Evolutionary conservation across 257 asterid species (phyloP).

Genomic region (Coffea canephora): DNA sequence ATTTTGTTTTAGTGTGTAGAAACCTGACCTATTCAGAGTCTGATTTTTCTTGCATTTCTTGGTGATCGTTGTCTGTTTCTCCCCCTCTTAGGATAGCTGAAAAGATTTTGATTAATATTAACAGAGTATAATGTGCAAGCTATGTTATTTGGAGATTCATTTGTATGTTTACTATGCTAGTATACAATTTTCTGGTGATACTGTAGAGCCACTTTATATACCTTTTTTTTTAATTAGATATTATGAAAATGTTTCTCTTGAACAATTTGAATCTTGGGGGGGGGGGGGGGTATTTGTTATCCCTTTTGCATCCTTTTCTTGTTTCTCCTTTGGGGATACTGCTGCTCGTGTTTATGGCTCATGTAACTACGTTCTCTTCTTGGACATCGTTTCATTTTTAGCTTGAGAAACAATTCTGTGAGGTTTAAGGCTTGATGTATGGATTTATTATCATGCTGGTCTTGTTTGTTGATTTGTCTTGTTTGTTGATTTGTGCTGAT

Average conservation of each 20-base stretch:
- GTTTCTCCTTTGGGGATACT: not conserved
- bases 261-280: not conserved
- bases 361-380: not conserved
- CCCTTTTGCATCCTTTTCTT: not conserved
- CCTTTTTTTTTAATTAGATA: not conserved
- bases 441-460: not conserved
- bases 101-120: not conserved
- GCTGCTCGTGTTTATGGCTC: not conserved
- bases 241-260: not conserved
- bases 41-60: not conserved
- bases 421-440: not conserved
- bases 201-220: not conserved
- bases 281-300: not conserved
- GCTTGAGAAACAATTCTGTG: not conserved
- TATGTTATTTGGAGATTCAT: not conserved
- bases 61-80: not conserved
- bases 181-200: not conserved
- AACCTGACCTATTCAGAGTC: not conserved
- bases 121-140: not conserved
- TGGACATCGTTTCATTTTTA: not conserved
- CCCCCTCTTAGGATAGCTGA: not conserved
- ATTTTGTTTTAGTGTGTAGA: not conserved
- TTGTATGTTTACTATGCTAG: not conserved
- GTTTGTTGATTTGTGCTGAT: slow-evolving; percentile 3
- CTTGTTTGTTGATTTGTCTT: slow-evolving; percentile 7